These are phyloP conservation scores for Aspergillus wentii DNA, from an alignment of 495 filamentous ascomycete species.

Conservation along the genomic window DNA sequence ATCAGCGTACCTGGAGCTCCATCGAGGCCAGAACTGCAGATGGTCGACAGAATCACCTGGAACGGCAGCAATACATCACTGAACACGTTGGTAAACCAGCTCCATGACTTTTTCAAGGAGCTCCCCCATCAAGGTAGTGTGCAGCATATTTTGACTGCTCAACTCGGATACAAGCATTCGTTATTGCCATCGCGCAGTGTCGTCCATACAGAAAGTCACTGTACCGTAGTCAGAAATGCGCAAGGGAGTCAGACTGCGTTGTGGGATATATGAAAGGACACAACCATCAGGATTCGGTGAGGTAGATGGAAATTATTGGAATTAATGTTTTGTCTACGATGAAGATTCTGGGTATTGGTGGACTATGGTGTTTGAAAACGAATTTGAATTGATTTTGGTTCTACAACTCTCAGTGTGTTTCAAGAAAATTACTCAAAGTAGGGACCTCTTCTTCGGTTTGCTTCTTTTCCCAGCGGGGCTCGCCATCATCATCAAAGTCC, in stretches of 20 bases:
- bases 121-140: conserved; percentile 1
- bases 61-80: background rate
- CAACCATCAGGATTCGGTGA: no score
- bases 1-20: conserved; percentile 3
- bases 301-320: no score
- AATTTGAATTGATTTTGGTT: no score
- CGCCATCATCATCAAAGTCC: conserved; percentile 80
- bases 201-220: conserved; percentile 1
- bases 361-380: no score
- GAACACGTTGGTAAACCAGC: conserved; percentile 8
- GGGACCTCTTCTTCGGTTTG: conserved; percentile 17
- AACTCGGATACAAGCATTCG: conserved; percentile 20
- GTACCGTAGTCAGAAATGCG: background rate
- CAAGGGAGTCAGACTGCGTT: background rate
- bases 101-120: conserved; percentile 14
- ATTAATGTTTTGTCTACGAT: no score
- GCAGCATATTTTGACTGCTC: conserved; percentile 14
- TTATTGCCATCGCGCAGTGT: conserved; percentile 10
- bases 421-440: conserved; percentile 25
- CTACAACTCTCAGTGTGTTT: no score
- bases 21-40: conserved; percentile 1
- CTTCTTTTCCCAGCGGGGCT: conserved; percentile 57
- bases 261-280: background rate
- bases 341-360: no score
- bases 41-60: background rate